Conservation (phyloP, 805 yeast genomes). For the Ogataea pignaliae region DNA sequence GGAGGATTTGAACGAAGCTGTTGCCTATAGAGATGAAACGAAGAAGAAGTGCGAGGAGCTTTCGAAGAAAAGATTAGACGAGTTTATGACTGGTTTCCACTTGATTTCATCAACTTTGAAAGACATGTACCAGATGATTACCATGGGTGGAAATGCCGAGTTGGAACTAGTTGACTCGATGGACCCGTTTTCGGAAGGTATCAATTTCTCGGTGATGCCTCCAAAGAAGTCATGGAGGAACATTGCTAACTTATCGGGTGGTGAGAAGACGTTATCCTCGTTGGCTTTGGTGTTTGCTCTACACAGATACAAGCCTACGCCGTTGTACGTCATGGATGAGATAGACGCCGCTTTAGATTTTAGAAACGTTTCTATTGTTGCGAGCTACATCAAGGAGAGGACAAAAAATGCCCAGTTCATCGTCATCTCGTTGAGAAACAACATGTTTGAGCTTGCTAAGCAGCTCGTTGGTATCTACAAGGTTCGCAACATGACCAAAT, state of each 20-base stretch:
- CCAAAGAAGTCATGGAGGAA: conserved; percentile 98
- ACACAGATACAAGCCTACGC: conserved; percentile 95
- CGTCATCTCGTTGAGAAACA: conserved; percentile 91
- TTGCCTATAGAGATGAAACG: conserved; percentile 58
- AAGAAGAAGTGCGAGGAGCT: conserved; percentile 61
- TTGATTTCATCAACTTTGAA: conserved; percentile 82
- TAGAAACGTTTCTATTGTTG: conserved; percentile 94
- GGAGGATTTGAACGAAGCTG: conserved; percentile 63
- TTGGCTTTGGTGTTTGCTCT: conserved; percentile 93
- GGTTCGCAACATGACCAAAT: conserved; percentile 83
- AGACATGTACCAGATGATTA: conserved; percentile 97
- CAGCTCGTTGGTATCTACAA: conserved; percentile 95
- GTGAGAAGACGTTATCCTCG: conserved; percentile 94
- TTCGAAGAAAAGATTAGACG: conserved; percentile 71
- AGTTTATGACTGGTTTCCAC: conserved; percentile 90
- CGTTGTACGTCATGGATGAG: conserved; percentile 97
- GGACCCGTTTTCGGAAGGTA: conserved; percentile 98
- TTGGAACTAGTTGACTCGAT: conserved; percentile 90
- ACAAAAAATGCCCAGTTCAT: conserved; percentile 96
- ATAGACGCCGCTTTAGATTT: conserved; percentile 98
- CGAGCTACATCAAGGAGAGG: conserved; percentile 91
- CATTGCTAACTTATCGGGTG: conserved; percentile 92
- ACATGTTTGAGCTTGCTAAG: conserved; percentile 96
- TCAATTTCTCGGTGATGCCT: conserved; percentile 96
- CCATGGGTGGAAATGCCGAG: conserved; percentile 99